phyloP scores from a whole-genome alignment of 1,284 basidiomycete genomes.

The Cryptococcus depauperatus region DNA sequence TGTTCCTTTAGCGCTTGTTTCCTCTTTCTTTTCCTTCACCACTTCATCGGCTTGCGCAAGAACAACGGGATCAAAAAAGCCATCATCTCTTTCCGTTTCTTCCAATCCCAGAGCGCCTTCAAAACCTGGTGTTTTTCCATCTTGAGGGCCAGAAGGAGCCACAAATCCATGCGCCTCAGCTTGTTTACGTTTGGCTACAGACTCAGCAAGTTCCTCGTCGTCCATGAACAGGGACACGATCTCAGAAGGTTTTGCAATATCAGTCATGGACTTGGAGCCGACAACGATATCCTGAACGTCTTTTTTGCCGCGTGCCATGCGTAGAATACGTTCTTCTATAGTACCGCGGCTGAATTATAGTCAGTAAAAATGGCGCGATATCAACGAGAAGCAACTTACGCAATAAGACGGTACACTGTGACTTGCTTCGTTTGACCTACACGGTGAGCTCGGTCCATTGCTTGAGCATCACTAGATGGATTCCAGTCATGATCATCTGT shows the following conservation, averaged over 20 bases:
- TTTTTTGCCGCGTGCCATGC: conserved; percentile 89
- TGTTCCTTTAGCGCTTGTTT: conserved; percentile 17
- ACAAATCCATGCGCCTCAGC: conserved; percentile 43
- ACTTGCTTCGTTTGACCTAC: conserved; percentile 98
- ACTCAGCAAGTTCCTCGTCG: conserved; percentile 58
- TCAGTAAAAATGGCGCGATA: not conserved
- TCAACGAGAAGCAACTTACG: conserved; percentile 8
- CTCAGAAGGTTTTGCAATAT: conserved; percentile 91
- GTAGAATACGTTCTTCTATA: conserved; percentile 96
- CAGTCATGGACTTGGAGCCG: conserved; percentile 86
- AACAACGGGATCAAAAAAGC: conserved; percentile 30
- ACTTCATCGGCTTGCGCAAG: conserved; percentile 15
- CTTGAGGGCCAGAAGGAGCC: conserved; percentile 13
- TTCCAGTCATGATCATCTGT: conserved; percentile 98
- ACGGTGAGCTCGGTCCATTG: conserved; percentile 99
- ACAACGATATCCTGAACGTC: conserved; percentile 99
- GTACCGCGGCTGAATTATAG: conserved; percentile 65
- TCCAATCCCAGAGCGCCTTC: conserved; percentile 29
- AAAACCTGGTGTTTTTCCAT: conserved; percentile 19
- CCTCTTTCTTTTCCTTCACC: conserved; percentile 31
- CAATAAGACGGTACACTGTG: conserved; percentile 91
- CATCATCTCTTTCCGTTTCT: conserved; percentile 36
- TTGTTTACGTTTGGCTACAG: conserved; percentile 43
- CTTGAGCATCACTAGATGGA: conserved; percentile 96
- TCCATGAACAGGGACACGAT: conserved; percentile 93